Evolutionary conservation across 108 stramenopile genomes (phyloP).

Genomic region (Phaeodactylum tricornutum): DNA sequence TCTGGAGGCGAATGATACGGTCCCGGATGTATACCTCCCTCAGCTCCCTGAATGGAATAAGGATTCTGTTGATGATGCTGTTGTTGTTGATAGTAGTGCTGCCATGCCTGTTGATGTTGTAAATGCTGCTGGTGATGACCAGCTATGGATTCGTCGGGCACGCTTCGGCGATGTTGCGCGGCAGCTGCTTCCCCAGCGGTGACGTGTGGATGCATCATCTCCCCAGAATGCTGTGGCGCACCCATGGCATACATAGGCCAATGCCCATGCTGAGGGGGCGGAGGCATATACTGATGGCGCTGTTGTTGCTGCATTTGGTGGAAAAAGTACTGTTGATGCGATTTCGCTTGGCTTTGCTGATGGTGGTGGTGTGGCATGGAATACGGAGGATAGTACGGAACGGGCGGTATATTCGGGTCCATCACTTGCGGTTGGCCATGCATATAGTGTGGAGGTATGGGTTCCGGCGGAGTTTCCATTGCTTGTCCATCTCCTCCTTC

Average conservation of each 20-base stretch:
- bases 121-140: constrained; percentile 2
- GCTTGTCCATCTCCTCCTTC: constrained; percentile 9
- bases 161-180: constrained; percentile 15
- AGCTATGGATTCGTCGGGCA: constrained; percentile 4
- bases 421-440: not conserved
- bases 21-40: no score
- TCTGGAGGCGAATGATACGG: no score
- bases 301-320: constrained; percentile 31
- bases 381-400: constrained; percentile 16
- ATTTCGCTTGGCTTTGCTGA: constrained; percentile 24
- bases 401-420: constrained; percentile 18
- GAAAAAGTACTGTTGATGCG: constrained; percentile 32
- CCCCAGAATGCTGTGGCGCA: not conserved
- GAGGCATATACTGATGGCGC: constrained; percentile 23
- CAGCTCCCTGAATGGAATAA: no score
- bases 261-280: constrained; percentile 19
- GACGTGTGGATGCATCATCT: constrained; percentile 6
- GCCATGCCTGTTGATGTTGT: constrained; percentile 3
- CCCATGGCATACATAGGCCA: not conserved
- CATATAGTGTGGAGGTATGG: not conserved
- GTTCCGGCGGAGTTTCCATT: not conserved
- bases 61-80: constrained; percentile 7
- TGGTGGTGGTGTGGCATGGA: constrained; percentile 16
- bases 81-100: not conserved
- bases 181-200: constrained; percentile 37